Conservation (phyloP, 2,329 filamentous ascomycete genomes). For the Colletotrichum sp. region DNA sequence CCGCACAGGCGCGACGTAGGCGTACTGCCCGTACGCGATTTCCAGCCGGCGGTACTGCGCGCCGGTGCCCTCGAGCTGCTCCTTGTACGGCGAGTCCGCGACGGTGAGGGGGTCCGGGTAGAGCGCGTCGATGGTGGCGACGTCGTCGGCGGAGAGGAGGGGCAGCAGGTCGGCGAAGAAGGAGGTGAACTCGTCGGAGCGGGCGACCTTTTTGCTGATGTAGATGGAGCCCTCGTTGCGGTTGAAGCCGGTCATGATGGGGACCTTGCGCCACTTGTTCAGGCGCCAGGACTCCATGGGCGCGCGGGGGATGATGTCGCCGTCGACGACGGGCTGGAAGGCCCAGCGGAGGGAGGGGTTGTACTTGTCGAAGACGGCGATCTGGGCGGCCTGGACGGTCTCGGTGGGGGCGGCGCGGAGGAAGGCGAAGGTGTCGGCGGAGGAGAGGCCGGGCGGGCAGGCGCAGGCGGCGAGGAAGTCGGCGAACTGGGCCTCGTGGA, state of each 20-base stretch:
- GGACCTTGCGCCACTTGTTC: slow-evolving; percentile 59
- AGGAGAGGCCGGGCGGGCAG: slow-evolving; percentile 49
- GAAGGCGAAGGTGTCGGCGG: slow-evolving; percentile 53
- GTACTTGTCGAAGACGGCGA: slow-evolving; percentile 48
- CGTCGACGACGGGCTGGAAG: slow-evolving; percentile 74
- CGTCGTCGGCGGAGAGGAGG: slow-evolving; percentile 53
- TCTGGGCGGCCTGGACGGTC: slow-evolving; percentile 44
- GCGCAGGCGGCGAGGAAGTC: slow-evolving; percentile 59
- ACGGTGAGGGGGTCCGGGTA: slow-evolving; percentile 55
- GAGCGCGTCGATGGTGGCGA: slow-evolving; percentile 57
- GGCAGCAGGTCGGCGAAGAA: slow-evolving; percentile 71
- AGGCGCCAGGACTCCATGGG: slow-evolving; percentile 63
- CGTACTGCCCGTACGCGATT: slow-evolving; percentile 67
- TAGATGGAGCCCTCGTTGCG: slow-evolving; percentile 73
- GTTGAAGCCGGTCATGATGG: slow-evolving; percentile 73
- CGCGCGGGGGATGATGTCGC: slow-evolving; percentile 59
- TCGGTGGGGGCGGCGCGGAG: slow-evolving; percentile 50
- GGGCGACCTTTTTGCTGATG: slow-evolving; percentile 53
- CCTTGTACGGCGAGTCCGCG: slow-evolving; percentile 10
- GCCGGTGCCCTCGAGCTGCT: slow-evolving; percentile 38
- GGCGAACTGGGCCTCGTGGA: slow-evolving; percentile 60
- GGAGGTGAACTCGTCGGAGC: slow-evolving; percentile 43
- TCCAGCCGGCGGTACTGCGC: slow-evolving; percentile 62
- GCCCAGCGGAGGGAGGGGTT: slow-evolving; percentile 57
- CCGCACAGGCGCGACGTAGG: slow-evolving; percentile 69